Base-by-base conservation (phyloP, 1,284 basidiomycete species). In the Mycosarcoma mackinlayi region DNA sequence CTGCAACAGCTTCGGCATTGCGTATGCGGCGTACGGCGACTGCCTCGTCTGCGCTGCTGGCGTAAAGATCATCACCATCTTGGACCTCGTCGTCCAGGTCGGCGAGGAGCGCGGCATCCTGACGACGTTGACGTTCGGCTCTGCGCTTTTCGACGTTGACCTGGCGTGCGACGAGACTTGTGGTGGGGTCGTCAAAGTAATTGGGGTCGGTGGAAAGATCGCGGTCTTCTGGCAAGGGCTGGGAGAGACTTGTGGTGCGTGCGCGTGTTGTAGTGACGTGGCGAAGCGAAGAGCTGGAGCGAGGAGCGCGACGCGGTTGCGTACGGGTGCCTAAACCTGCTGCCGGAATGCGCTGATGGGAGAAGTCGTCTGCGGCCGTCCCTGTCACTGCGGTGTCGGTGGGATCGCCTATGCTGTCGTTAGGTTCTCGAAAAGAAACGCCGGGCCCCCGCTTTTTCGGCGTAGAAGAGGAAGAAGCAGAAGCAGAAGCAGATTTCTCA, bases 251-350 rank as follows among this genome's bases (percentile, higher is more conserved):
- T 23, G 63, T 42, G 16, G 61, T 76, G 27, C 64, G 65, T 19
- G 60, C 37, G 18, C 61, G 53, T 5, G 33, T 51, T 2, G 53
- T 58, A 16, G 63, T 69, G 47, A 78, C 72, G 42, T 78, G 75
- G 3, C 76, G 61, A 9, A 78, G 70, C 5, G 76, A 73, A 11
- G 76, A 66, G 25, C 64, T 70, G 38, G 66, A 67, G 7, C 67
- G 64, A 23, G 76, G 76, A 3, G 68, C 74, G n/a, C 69, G 63
- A 37, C 72, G 69, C 0, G 76, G 76, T n/a, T 63, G 60, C 6
- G 73, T 68, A 14, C 76, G 62, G 5, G 76, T 76, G 14, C 76
- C 76, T 3, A 63, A 16, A 23, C 76, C 76, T 0, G 76, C 74
- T 21, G 76, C 72, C 4, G 75, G 74, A 14, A 74, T 48, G 27